Evolutionary conservation across 805 yeast species (phyloP).

Genomic region (Ascoidea rubescens): DNA sequence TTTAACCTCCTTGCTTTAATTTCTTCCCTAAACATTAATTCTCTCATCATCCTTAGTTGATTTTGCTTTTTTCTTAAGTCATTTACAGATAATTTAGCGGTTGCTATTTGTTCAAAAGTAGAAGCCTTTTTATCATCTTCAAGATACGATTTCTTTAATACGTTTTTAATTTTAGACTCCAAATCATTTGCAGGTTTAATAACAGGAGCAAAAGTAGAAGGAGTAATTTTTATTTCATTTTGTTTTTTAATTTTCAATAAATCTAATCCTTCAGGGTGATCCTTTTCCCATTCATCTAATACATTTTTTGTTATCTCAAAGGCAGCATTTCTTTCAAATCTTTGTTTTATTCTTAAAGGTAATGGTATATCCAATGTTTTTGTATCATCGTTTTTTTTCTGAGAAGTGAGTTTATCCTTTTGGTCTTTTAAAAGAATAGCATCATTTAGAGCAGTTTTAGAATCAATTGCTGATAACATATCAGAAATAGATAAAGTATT

Average conservation of each 20-base stretch:
- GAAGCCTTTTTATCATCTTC: slow-evolving; percentile 63
- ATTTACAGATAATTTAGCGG: slow-evolving; percentile 67
- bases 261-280: slow-evolving; percentile 43
- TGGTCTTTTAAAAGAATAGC: slow-evolving; percentile 31
- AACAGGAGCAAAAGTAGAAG: slow-evolving; percentile 40
- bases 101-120: slow-evolving; percentile 77
- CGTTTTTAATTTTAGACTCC: slow-evolving; percentile 47
- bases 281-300: slow-evolving; percentile 78
- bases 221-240: slow-evolving; percentile 26
- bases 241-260: slow-evolving; percentile 36
- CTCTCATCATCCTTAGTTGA: slow-evolving; percentile 86
- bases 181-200: slow-evolving; percentile 41
- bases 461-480: slow-evolving; percentile 57
- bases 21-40: slow-evolving; percentile 92
- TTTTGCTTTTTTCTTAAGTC: slow-evolving; percentile 66
- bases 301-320: slow-evolving; percentile 81
- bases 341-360: slow-evolving; percentile 73
- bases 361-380: slow-evolving; percentile 64
- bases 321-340: slow-evolving; percentile 81
- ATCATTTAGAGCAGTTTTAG: slow-evolving; percentile 31
- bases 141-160: slow-evolving; percentile 52
- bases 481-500: slow-evolving; percentile 46
- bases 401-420: slow-evolving; percentile 14
- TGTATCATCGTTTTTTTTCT: slow-evolving; percentile 14
- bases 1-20: slow-evolving; percentile 80